Evolutionary conservation across 805 yeast genomes (phyloP).

Genomic region (Yarrowia alimentaria): DNA sequence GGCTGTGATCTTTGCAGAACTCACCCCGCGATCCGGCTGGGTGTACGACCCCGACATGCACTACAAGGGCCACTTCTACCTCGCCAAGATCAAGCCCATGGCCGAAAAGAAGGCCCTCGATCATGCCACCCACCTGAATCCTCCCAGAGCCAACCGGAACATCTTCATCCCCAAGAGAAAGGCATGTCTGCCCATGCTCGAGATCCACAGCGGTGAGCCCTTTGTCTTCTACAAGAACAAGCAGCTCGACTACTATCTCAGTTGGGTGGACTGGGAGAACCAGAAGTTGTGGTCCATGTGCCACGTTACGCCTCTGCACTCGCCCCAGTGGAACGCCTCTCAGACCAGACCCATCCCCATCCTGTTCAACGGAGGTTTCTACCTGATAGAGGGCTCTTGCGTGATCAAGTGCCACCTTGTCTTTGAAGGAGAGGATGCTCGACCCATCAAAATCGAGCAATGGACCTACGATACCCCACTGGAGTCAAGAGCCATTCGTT

Average conservation of each 20-base stretch:
- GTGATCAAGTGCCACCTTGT: neutral
- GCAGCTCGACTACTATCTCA: neutral
- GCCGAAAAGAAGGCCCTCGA: neutral
- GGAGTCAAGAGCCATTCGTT: constrained; percentile 8
- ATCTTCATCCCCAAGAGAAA: neutral
- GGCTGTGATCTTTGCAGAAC: constrained; percentile 7
- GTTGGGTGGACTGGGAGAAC: constrained; percentile 7
- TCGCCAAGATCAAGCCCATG: constrained; percentile 11
- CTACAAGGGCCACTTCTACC: constrained; percentile 11
- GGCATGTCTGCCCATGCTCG: neutral
- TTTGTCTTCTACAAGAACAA: constrained; percentile 4
- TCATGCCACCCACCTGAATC: neutral
- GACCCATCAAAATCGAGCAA: neutral
- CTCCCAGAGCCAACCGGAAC: neutral
- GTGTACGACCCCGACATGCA: constrained; percentile 11
- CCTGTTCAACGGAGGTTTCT: constrained; percentile 16
- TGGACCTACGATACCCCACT: constrained; percentile 4
- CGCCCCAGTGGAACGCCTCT: constrained; percentile 2
- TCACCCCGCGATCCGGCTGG: constrained; percentile 9
- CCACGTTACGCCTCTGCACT: neutral
- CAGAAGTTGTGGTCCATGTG: constrained; percentile 7
- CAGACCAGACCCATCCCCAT: constrained; percentile 17
- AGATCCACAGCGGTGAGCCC: constrained; percentile 3
- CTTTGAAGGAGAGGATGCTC: neutral
- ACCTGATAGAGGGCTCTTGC: constrained; percentile 6